These are phyloP conservation scores for Prunus kanzakura DNA, from an alignment of 306 rosid species.

Conservation along the genomic window DNA sequence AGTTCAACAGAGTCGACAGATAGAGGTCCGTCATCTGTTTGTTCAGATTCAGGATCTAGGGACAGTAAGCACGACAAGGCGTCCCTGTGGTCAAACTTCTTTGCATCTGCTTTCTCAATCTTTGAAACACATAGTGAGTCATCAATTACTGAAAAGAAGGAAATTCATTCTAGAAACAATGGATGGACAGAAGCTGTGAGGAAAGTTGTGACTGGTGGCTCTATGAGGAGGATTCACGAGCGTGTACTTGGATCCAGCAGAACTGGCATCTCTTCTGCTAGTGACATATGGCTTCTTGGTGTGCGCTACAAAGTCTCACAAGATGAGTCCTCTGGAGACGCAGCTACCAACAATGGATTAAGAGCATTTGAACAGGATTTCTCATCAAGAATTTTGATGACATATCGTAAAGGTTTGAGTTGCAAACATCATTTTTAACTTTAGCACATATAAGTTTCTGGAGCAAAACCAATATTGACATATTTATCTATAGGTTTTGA, in stretches of 20 bases:
- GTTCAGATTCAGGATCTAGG: slow-evolving; percentile 46
- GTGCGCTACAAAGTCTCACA: slow-evolving; percentile 60
- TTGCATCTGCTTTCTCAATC: slow-evolving; percentile 67
- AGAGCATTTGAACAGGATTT: slow-evolving; percentile 71
- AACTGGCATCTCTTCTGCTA: slow-evolving; percentile 64
- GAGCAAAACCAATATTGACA: slow-evolving; percentile 7
- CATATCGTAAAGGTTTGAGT: slow-evolving; percentile 86
- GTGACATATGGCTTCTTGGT: slow-evolving; percentile 96
- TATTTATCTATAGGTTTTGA: slow-evolving; percentile 57
- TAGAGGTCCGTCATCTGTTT: slow-evolving; percentile 44
- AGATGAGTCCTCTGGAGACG: slow-evolving; percentile 50
- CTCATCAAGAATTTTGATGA: slow-evolving; percentile 72
- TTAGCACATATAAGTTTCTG: slow-evolving; percentile 10
- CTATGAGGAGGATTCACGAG: slow-evolving; percentile 89
- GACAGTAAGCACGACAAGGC: slow-evolving; percentile 58
- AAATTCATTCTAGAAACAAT: slow-evolving; percentile 52
- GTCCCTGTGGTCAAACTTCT: slow-evolving; percentile 76
- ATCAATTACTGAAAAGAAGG: slow-evolving; percentile 65
- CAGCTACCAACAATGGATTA: slow-evolving; percentile 39
- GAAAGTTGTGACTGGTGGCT: slow-evolving; percentile 60
- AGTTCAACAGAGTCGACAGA: slow-evolving; percentile 51
- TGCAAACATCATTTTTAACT: neutral
- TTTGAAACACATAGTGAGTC: slow-evolving; percentile 70
- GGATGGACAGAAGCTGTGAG: slow-evolving; percentile 84
- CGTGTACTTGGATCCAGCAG: slow-evolving; percentile 70